Evolutionary conservation across 2,329 filamentous ascomycete species (phyloP), one percentile per base, ranked within the genome.

Genomic region (Aspergillus fumigatus): DNA sequence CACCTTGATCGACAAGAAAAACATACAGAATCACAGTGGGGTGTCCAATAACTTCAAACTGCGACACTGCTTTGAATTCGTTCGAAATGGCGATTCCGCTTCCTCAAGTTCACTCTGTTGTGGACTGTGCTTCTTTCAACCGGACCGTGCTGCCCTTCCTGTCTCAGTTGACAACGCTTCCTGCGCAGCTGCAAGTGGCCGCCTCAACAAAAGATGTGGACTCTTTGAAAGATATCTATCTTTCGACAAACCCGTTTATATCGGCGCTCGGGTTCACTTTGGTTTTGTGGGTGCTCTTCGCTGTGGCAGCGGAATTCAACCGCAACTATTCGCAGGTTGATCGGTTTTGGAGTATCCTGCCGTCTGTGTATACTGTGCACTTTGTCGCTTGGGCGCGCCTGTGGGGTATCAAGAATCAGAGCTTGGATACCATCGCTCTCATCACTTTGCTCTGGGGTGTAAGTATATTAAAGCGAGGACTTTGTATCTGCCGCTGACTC

Each of bases 301-400:
- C 96, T 25, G 68, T 93, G 32, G 78, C 86, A 4, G 90, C 92
- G 1, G 93, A 97, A 74, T 75, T 91, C 77, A 97, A 95, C 76
- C 84, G 83, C 68, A 99, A 99, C 74, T 97, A 92, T 73, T 97
- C 92, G n/a, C 94, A 99, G 75, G 88, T 99, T 45, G 94, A 99
- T 73, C 86, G 94, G 50, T 77, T 88, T 65, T 99, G 94, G 94
- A 94, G 90, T 70, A 80, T 99, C 59, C 77, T 99, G 51, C 94
- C 94, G 1, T 88, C 90, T 7, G 69, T 96, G 51, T 97, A 96
- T 75, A 88, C 94, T 70, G 82, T 86, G 5, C 92, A 99, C 74
- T 94, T 90, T 70, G 83, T 85, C 40, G 66, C 86, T n/a, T 99
- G 92, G 87, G 88, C 92, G 43, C 88, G 89, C 64, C 67, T 93